Evolutionary conservation across 1,284 basidiomycete genomes (phyloP).

Genomic region (Peniophora sp.): DNA sequence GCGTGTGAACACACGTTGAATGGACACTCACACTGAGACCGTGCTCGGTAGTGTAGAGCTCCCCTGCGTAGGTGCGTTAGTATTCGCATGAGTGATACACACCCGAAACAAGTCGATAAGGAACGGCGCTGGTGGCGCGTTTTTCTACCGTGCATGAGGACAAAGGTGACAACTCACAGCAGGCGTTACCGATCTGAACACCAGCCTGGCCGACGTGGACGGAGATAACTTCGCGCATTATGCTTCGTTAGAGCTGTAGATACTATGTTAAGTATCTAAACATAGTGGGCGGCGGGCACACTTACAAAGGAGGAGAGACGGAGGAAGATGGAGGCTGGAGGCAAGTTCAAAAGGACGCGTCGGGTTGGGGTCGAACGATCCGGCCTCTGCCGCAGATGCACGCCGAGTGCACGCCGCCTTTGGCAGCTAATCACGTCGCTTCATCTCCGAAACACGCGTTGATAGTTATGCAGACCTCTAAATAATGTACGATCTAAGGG

Average conservation of each 20-base stretch:
- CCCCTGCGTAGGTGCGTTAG: slow-evolving; percentile 37
- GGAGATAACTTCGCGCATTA: slow-evolving; percentile 91
- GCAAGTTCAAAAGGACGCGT: neutral
- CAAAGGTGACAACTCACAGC: slow-evolving; percentile 54
- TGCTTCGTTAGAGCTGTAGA: slow-evolving; percentile 16
- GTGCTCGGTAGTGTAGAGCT: slow-evolving; percentile 94
- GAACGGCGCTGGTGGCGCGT: slow-evolving; percentile 7
- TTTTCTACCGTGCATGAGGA: slow-evolving; percentile 9
- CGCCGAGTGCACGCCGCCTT: no score
- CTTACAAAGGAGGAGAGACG: neutral
- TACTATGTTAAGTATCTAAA: slow-evolving; percentile 1
- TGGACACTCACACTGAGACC: slow-evolving; percentile 78
- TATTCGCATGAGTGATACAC: slow-evolving; percentile 6
- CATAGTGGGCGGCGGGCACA: slow-evolving; percentile 1
- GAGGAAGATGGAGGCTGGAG: slow-evolving; percentile 1
- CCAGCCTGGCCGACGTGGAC: slow-evolving; percentile 93
- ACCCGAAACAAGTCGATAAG: neutral
- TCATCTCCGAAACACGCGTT: no score
- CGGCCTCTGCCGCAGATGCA: no score
- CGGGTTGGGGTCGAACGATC: no score
- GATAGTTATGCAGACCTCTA: neutral
- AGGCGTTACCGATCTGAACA: slow-evolving; percentile 96
- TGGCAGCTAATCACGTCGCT: no score
- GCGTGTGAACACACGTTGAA: slow-evolving; percentile 6
- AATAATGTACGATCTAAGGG: slow-evolving; percentile 6